A percentile compares a stretch with the other conserved stretches of the same genome.
Conservation (phyloP, 2,329 filamentous ascomycete species). For the Aureobasidium sp. region DNA sequence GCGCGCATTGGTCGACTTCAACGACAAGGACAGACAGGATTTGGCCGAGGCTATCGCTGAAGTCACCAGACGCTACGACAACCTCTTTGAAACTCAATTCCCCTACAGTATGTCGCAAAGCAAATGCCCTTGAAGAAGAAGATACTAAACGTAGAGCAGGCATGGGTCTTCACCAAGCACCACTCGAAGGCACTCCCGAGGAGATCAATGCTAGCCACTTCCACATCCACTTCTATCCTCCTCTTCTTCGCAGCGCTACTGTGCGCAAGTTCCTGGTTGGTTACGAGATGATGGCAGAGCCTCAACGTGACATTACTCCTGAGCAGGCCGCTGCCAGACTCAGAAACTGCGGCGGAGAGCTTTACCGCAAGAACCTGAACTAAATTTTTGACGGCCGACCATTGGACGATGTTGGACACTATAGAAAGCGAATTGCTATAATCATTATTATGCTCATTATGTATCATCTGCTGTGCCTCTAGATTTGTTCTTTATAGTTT, state of each 20-base stretch:
- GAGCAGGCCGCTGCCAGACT: slow-evolving; percentile 83
- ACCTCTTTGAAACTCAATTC: slow-evolving; percentile 92
- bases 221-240: slow-evolving; percentile 97
- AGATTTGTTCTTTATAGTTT: neutral
- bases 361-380: slow-evolving; percentile 65
- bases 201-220: slow-evolving; percentile 85
- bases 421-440: slow-evolving; percentile 1
- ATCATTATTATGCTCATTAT: slow-evolving; percentile 1
- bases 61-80: slow-evolving; percentile 87
- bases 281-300: slow-evolving; percentile 93
- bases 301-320: slow-evolving; percentile 95
- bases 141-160: slow-evolving; percentile 36
- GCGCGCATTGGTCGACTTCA: slow-evolving; percentile 75
- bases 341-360: slow-evolving; percentile 65
- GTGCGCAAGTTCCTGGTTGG: slow-evolving; percentile 95
- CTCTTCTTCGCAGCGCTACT: slow-evolving; percentile 81
- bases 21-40: slow-evolving; percentile 58
- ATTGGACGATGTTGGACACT: neutral
- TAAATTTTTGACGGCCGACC: neutral
- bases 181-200: slow-evolving; percentile 70
- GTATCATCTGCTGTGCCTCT: neutral
- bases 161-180: slow-evolving; percentile 94
- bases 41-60: slow-evolving; percentile 83
- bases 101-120: slow-evolving; percentile 65
- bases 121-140: too few species aligned